Base-by-base conservation (phyloP, 2,329 filamentous ascomycete genomes). In the Aureobasidium lini region DNA sequence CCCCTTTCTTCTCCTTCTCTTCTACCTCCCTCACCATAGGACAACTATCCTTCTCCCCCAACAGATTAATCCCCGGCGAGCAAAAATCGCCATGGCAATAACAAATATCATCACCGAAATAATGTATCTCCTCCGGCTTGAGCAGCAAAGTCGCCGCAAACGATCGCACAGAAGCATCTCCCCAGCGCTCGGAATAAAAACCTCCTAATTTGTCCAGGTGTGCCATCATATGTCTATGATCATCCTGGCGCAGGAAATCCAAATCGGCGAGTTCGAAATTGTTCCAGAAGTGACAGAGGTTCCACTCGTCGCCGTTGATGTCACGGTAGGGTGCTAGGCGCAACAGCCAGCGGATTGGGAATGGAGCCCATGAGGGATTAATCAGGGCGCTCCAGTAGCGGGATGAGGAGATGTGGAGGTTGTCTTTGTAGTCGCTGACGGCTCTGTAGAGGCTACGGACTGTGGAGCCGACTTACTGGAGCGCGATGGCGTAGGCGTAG, bases 101-200 rank as follows among this genome's bases (percentile, higher is more conserved):
- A 28, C 47, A 49, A 2, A 49, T 49, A 28, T 49, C 23, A 13
- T 53, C 49, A 3, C 36, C 49, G 31, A 53, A 53, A 8, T 32
- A 53, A 31, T 53, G 36, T 31, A 53, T 40, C 23, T 53, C 36
- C n/a, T 53, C 36, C 11, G 49, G 23, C 10, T 32, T 42, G 5
- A 81, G 67, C 60, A 84, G 80, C 71, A 83, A 76, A 61, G 75
- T 79, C 52, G 81, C 77, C 47, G 78, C 81, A 28, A 83, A 70
- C n/a, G 79, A 82, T 62, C 81, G 79, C 10, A 82, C 73, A 11
- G 78, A 76, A 15, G 79, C 76, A 59, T 80, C 77, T 15, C 74
- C 75, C 60, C 77, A 75, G 10, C 76, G 70, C 63, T 76, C 73
- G 60, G 79, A 77, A 63, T 77, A 78, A 63, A 81, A 79, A 7